Evolutionary conservation across 2,329 filamentous ascomycete genomes (phyloP).

Genomic region (Elsinoe perseae): DNA sequence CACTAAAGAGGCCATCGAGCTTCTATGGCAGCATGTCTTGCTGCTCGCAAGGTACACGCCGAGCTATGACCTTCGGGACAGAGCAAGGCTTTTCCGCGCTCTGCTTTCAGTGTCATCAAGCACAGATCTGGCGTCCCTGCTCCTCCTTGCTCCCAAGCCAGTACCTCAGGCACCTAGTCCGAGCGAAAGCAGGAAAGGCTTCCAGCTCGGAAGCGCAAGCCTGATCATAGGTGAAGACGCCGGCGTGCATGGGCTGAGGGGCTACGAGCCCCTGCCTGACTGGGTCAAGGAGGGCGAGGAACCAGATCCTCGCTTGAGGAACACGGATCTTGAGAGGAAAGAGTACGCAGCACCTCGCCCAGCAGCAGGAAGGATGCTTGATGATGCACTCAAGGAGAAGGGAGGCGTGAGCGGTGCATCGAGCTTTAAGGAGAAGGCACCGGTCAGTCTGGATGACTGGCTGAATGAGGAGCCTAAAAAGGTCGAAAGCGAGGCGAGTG

Average conservation of each 20-base stretch:
- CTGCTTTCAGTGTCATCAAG: constrained; percentile 67
- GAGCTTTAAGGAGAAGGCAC: constrained; percentile 56
- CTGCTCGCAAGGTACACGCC: constrained; percentile 85
- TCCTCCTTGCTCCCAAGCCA: constrained; percentile 88
- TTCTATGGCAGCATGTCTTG: constrained; percentile 77
- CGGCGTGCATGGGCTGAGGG: constrained; percentile 64
- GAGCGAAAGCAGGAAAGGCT: constrained; percentile 70
- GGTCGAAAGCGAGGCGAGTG: constrained; percentile 43
- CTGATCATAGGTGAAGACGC: constrained; percentile 73
- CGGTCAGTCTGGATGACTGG: constrained; percentile 70
- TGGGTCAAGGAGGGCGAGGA: constrained; percentile 79
- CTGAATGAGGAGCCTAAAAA: constrained; percentile 59
- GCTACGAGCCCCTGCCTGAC: constrained; percentile 70
- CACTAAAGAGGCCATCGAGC: constrained; percentile 56
- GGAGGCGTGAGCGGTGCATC: constrained; percentile 42
- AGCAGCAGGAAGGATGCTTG: constrained; percentile 56
- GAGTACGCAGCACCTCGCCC: constrained; percentile 32
- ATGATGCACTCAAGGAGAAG: constrained; percentile 45
- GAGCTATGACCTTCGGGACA: constrained; percentile 89
- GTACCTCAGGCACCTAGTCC: constrained; percentile 85
- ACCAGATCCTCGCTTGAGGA: constrained; percentile 66
- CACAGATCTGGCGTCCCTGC: constrained; percentile 77
- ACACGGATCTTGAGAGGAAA: constrained; percentile 42
- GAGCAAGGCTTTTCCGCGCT: constrained; percentile 78
- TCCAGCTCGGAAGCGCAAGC: constrained; percentile 75